Evolutionary conservation across 805 yeast genomes (phyloP).

Genomic region (Saccharomycopsis olivae): DNA sequence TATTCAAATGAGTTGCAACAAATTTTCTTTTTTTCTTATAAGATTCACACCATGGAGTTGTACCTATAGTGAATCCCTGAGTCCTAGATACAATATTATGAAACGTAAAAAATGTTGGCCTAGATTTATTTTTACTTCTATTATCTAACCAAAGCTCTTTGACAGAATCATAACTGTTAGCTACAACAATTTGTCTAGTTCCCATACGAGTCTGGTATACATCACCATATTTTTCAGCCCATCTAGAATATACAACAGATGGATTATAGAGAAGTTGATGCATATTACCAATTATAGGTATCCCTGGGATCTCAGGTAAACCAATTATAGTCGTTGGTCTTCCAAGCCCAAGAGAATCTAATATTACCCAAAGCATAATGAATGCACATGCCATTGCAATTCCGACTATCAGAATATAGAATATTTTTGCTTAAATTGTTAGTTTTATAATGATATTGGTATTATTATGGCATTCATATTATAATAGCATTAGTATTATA

Average conservation of each 20-base stretch:
- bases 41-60: slow-evolving; percentile 46
- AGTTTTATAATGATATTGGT: no score
- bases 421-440: no score
- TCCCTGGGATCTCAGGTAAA: slow-evolving; percentile 34
- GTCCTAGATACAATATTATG: slow-evolving; percentile 48
- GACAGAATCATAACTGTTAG: slow-evolving; percentile 51
- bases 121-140: slow-evolving; percentile 46
- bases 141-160: slow-evolving; percentile 40
- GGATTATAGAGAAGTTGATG: slow-evolving; percentile 38
- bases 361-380: no score
- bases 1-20: slow-evolving; percentile 34
- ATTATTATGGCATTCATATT: no score
- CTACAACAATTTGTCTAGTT: slow-evolving; percentile 44
- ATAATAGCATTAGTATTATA: no score
- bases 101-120: slow-evolving; percentile 60
- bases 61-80: slow-evolving; percentile 53
- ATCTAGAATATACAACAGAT: slow-evolving; percentile 33
- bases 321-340: slow-evolving; percentile 28
- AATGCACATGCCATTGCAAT: no score
- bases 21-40: slow-evolving; percentile 38
- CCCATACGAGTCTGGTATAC: slow-evolving; percentile 62
- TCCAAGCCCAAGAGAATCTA: slow-evolving; percentile 14
- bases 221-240: slow-evolving; percentile 34
- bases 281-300: slow-evolving; percentile 43
- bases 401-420: no score